Conservation (phyloP, 2,329 filamentous ascomycete species). For the Pezicula carpinea region DNA sequence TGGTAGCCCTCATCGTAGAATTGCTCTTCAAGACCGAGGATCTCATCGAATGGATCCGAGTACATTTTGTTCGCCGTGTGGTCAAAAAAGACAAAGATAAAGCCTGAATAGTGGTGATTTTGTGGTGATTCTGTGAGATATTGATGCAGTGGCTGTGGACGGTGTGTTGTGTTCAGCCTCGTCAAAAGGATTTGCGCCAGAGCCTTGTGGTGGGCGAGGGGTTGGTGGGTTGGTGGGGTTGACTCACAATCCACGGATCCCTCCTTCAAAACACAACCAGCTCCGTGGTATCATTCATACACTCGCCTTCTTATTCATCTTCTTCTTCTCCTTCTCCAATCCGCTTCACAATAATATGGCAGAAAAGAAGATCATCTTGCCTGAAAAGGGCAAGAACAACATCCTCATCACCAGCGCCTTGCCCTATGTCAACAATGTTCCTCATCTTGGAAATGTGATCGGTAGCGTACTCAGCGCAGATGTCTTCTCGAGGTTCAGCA, state of each 20-base stretch:
- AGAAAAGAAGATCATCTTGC: constrained; percentile 44
- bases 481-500: constrained; percentile 78
- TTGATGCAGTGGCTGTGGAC: not conserved
- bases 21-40: constrained; percentile 56
- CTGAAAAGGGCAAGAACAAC: constrained; percentile 73
- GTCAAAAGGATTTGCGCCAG: not conserved
- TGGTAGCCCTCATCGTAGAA: constrained; percentile 83
- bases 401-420: constrained; percentile 88
- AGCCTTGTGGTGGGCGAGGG: not conserved
- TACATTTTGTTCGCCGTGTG: constrained; percentile 15
- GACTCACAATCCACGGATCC: not conserved
- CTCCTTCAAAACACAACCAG: constrained; percentile 5
- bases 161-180: not conserved
- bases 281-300: too few relatives aligned
- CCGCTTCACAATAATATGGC: constrained; percentile 19
- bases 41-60: constrained; percentile 27
- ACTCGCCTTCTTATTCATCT: constrained; percentile 3
- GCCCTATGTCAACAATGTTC: constrained; percentile 75
- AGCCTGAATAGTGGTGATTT: not conserved
- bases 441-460: constrained; percentile 85
- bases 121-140: not conserved
- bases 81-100: too few relatives aligned
- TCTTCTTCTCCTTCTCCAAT: constrained; percentile 5
- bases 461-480: constrained; percentile 86
- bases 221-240: not conserved